phyloP scores from a whole-genome alignment of 2,329 filamentous ascomycete genomes.

The Xylaria sp. region DNA sequence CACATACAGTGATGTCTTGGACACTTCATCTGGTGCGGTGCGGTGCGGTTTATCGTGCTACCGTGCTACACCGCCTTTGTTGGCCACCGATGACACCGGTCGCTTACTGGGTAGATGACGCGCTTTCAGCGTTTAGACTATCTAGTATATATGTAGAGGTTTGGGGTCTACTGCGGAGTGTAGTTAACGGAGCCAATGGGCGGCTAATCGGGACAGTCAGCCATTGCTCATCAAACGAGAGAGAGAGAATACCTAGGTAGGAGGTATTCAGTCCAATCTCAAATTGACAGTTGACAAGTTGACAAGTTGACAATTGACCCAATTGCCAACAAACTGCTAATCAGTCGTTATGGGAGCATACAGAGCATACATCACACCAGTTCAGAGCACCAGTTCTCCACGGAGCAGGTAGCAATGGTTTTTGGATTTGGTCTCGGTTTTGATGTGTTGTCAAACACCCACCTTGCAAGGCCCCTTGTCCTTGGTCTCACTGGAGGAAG shows the following conservation, averaged over 20 bases:
- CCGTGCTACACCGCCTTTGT: conserved; percentile 36
- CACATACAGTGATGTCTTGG: conserved; percentile 20
- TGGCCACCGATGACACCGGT: background rate
- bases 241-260: background rate
- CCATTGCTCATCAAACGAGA: conserved; percentile 5
- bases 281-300: background rate
- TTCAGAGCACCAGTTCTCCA: background rate
- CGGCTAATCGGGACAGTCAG: conserved; percentile 24
- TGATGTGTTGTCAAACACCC: conserved; percentile 37
- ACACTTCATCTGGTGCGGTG: background rate
- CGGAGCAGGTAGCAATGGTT: background rate
- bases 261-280: too few species aligned
- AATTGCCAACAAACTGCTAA: conserved; percentile 9
- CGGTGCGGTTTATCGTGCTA: background rate
- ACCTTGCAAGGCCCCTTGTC: conserved; percentile 32
- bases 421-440: background rate
- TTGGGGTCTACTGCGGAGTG: too few species aligned
- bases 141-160: too few species aligned
- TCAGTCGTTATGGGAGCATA: conserved; percentile 2
- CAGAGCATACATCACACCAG: background rate
- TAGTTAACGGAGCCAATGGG: conserved; percentile 26
- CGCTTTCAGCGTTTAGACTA: conserved; percentile 2
- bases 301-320: conserved; percentile 3
- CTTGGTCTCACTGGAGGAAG: conserved; percentile 17
- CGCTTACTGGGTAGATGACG: conserved; percentile 7